Conservation (phyloP, 2,329 filamentous ascomycete genomes). For the Cordyceps fumosorosea region DNA sequence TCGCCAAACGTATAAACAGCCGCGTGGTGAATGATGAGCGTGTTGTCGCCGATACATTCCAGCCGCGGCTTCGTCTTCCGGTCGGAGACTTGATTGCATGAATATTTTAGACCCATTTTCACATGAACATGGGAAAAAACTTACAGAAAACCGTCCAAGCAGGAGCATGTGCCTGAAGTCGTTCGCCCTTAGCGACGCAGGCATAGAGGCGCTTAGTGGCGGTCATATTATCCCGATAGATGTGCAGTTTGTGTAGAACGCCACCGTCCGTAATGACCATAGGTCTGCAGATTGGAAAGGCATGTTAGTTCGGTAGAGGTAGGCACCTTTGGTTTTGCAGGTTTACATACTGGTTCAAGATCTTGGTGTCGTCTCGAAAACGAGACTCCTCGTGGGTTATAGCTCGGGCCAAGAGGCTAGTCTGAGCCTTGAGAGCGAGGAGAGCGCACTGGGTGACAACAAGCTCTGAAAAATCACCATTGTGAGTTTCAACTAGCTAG, state of each 20-base stretch:
- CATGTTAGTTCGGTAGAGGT: not conserved
- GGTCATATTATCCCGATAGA: constrained; percentile 9
- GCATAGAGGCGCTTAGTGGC: constrained; percentile 9
- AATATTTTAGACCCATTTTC: not conserved
- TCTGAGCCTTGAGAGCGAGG: constrained; percentile 5
- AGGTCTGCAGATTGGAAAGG: not conserved
- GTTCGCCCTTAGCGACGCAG: not conserved
- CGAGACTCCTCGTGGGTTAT: not conserved
- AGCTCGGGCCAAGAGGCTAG: not conserved
- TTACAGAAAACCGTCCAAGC: constrained; percentile 14
- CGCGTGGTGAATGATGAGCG: not conserved
- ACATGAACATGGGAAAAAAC: not conserved
- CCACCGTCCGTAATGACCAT: constrained; percentile 9
- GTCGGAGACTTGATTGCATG: not conserved
- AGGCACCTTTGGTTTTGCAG: not conserved
- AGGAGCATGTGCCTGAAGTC: not conserved
- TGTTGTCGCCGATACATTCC: not conserved
- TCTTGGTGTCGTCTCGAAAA: not conserved
- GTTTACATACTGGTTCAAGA: constrained; percentile 1
- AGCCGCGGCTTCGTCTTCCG: not conserved
- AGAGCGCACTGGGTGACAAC: constrained; percentile 10
- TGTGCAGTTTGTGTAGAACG: constrained; percentile 8
- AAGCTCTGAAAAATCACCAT: not conserved
- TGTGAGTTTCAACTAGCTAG: not conserved
- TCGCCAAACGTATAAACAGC: constrained; percentile 5